Percentiles rank a stretch among this genome's conserved stretches.
Conservation (phyloP, 352 stramenopile species). For the Phytopythium montanum region DNA sequence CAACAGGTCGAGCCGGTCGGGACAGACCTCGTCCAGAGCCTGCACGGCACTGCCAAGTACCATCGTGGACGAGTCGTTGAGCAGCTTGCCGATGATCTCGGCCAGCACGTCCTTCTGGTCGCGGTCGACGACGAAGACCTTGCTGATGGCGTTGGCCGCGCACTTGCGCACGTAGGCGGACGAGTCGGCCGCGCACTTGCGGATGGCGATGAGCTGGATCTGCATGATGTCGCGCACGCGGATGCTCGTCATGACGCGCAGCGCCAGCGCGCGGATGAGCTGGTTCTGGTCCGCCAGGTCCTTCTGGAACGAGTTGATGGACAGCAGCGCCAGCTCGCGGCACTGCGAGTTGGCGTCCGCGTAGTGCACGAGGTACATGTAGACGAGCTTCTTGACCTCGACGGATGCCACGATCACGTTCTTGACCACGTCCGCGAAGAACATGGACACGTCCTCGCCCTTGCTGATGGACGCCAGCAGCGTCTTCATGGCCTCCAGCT, state of each 20-base stretch:
- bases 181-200: conserved; percentile 89
- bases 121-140: conserved; percentile 90
- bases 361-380: conserved; percentile 99
- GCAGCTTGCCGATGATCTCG: conserved; percentile 92
- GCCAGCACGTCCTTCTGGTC: conserved; percentile 89
- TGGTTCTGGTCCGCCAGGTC: conserved; percentile 95
- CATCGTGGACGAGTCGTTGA: conserved; percentile 96
- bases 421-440: conserved; percentile 97
- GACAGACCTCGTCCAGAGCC: conserved; percentile 96
- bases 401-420: conserved; percentile 94
- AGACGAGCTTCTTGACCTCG: conserved; percentile 99
- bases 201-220: conserved; percentile 97
- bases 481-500: conserved; percentile 98
- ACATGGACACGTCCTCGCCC: conserved; percentile 95
- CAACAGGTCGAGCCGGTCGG: conserved; percentile 92
- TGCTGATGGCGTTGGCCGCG: conserved; percentile 94
- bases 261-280: conserved; percentile 90
- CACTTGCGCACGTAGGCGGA: conserved; percentile 98
- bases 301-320: conserved; percentile 99
- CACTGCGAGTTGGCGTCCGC: conserved; percentile 94
- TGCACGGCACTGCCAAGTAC: conserved; percentile 95
- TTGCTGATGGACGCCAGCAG: conserved; percentile 97
- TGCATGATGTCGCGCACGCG: conserved; percentile 98
- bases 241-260: conserved; percentile 97
- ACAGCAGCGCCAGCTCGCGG: conserved; percentile 95